A percentile compares a stretch with the other conserved stretches of the same genome.
Evolutionary conservation across 441 rosid genomes (phyloP).

Genomic region (Gossypium laxum): DNA sequence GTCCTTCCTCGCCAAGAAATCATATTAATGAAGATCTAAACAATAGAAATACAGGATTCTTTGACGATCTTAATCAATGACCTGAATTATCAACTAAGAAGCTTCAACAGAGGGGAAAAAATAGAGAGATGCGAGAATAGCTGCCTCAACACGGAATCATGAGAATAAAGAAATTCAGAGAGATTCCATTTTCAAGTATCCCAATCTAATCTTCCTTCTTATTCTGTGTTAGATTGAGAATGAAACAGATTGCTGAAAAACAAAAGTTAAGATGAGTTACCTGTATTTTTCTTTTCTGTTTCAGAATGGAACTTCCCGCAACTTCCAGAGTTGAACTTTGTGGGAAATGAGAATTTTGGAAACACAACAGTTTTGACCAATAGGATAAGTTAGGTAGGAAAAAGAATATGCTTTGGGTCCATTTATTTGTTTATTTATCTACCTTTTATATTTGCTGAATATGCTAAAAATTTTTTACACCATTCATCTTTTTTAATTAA

Average conservation of each 20-base stretch:
- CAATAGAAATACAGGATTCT: not conserved
- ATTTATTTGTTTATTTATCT: not conserved
- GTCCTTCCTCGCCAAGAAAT: not conserved
- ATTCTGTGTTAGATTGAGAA: not conserved
- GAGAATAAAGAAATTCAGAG: not conserved
- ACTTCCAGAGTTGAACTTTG: not conserved
- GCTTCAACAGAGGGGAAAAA: not conserved
- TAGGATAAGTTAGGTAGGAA: not conserved
- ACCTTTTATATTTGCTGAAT: not conserved
- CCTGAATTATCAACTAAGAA: not conserved
- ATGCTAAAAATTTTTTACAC: too few relatives aligned
- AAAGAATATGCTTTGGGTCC: slow-evolving; percentile 3
- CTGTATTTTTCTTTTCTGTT: not conserved
- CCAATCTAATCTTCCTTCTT: not conserved
- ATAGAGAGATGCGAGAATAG: slow-evolving; percentile 1
- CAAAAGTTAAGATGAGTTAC: not conserved
- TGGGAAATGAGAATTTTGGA: not conserved
- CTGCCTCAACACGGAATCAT: not conserved
- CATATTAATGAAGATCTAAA: not conserved
- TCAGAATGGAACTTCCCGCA: not conserved
- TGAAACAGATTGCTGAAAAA: not conserved
- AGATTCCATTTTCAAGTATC: not conserved
- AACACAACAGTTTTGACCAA: not conserved
- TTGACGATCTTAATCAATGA: not conserved
- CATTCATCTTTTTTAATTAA: too few relatives aligned